Percentiles rank a stretch among this genome's conserved stretches.
phyloP scores from a whole-genome alignment of 768 basidiomycete genomes.

The Suillus subluteus region DNA sequence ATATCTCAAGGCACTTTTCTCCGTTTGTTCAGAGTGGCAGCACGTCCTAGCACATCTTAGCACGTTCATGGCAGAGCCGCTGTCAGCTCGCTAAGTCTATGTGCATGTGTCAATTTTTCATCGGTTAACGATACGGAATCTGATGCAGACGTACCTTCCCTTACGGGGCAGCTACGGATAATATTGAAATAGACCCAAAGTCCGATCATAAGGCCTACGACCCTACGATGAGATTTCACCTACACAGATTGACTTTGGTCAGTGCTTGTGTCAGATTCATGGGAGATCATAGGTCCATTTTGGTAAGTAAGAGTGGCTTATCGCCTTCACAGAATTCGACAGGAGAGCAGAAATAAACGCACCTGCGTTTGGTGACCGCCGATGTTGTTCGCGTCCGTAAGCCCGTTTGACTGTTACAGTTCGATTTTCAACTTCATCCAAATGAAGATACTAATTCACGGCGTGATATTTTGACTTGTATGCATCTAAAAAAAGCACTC shows the following conservation, averaged over 20 bases:
- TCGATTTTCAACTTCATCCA: background rate
- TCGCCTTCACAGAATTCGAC: background rate
- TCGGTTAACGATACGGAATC: constrained; percentile 92
- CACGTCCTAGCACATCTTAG: constrained; percentile 59
- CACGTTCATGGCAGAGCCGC: constrained; percentile 92
- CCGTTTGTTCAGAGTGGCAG: constrained; percentile 88
- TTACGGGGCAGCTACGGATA: constrained; percentile 92
- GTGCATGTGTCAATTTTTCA: constrained; percentile 99
- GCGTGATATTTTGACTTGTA: background rate
- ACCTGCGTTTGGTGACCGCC: background rate
- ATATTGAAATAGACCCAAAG: constrained; percentile 81
- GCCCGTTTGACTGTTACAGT: background rate
- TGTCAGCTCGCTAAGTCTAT: constrained; percentile 85
- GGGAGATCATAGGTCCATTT: background rate
- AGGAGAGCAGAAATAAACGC: background rate
- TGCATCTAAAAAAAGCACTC: background rate
- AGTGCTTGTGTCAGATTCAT: background rate
- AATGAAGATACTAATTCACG: background rate
- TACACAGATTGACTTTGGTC: background rate
- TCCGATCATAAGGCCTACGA: constrained; percentile 81
- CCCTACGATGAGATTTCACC: constrained; percentile 45
- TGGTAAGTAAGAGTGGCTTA: background rate
- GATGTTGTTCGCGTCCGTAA: background rate
- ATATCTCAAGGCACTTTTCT: constrained; percentile 43
- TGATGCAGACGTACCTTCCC: constrained; percentile 69